phyloP scores from a whole-genome alignment of 2,329 filamentous ascomycete species.

The Fusarium mexicanum region DNA sequence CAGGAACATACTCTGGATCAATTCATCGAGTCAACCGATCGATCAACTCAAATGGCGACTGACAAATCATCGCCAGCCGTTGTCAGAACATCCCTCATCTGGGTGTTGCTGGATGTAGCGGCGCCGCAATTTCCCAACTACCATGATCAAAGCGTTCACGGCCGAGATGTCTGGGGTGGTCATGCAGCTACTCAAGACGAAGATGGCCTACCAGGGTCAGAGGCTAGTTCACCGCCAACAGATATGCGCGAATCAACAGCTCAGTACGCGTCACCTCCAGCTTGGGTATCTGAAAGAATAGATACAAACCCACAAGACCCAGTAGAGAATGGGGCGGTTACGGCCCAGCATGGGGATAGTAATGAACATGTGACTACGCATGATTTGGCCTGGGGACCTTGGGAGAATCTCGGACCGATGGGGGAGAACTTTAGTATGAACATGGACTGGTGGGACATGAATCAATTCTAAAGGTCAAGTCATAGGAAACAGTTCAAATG shows the following conservation, averaged over 20 bases:
- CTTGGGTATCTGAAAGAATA: conserved; percentile 4
- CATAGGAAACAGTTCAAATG: too few species aligned
- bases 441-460: conserved; percentile 28
- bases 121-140: conserved; percentile 27
- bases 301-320: neutral
- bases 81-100: conserved; percentile 16
- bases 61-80: neutral
- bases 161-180: neutral
- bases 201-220: neutral
- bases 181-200: neutral
- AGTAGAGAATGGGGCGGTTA: neutral
- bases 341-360: neutral
- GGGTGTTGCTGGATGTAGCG: conserved; percentile 17
- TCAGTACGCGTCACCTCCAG: conserved; percentile 27
- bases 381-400: conserved; percentile 29
- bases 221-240: neutral
- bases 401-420: conserved; percentile 22
- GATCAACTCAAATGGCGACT: neutral
- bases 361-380: neutral
- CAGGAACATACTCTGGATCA: conserved; percentile 1
- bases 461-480: neutral
- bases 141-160: neutral
- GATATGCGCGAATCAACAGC: conserved; percentile 33
- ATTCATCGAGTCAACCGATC: conserved; percentile 8
- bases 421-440: neutral